phyloP scores from a whole-genome alignment of 2,329 filamentous ascomycete species.

The Aspergillus clavatus region DNA sequence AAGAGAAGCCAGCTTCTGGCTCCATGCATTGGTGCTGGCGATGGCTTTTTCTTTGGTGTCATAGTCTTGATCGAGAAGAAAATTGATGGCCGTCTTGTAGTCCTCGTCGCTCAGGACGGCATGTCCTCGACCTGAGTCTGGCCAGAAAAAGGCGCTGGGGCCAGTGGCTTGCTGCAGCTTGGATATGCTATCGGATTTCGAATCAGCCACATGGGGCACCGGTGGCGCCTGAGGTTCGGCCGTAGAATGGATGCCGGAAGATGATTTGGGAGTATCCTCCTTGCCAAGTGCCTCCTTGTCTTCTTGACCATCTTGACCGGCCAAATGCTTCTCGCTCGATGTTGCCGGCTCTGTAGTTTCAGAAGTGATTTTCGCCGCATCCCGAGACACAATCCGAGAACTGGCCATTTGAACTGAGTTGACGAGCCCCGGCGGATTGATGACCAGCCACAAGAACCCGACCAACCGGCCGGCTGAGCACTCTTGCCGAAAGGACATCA shows the following conservation, averaged over 20 bases:
- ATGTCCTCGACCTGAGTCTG: slow-evolving; percentile 30
- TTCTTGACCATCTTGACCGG: not conserved
- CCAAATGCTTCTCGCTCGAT: not conserved
- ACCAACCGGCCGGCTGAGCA: slow-evolving; percentile 89
- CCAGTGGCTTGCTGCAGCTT: slow-evolving; percentile 9
- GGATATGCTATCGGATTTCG: not conserved
- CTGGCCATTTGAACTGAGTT: slow-evolving; percentile 33
- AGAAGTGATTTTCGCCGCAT: slow-evolving; percentile 1
- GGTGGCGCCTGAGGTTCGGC: not conserved
- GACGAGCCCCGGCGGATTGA: slow-evolving; percentile 55
- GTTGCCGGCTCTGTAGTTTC: not conserved
- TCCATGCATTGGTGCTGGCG: slow-evolving; percentile 39
- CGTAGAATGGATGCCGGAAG: not conserved
- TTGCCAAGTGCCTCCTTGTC: too few relatives aligned
- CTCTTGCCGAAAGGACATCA: slow-evolving; percentile 95
- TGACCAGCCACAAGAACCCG: slow-evolving; percentile 90
- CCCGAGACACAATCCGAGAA: slow-evolving; percentile 13
- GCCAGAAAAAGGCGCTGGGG: slow-evolving; percentile 31
- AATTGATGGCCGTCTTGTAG: slow-evolving; percentile 38
- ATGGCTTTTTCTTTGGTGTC: slow-evolving; percentile 34
- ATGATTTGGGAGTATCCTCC: not conserved
- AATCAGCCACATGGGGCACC: not conserved
- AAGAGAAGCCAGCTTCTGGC: slow-evolving; percentile 38
- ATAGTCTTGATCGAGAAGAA: slow-evolving; percentile 42
- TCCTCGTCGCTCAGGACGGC: slow-evolving; percentile 36